Percentiles rank a stretch among this genome's conserved stretches.
Evolutionary conservation across 2,329 filamentous ascomycete species (phyloP).

Genomic region (Fonsecaea monophora): DNA sequence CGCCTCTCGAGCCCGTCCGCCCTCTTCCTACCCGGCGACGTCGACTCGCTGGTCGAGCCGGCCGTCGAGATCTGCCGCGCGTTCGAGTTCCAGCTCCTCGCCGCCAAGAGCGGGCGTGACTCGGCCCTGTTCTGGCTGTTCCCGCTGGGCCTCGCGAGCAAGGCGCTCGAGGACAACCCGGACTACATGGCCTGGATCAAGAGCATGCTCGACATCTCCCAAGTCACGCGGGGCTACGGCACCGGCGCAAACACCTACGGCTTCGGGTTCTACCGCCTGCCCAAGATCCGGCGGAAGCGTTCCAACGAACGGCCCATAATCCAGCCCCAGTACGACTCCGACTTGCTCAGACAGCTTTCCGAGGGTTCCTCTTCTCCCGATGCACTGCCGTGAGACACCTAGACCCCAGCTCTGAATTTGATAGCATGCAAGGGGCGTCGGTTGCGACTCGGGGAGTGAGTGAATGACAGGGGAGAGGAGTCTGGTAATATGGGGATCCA

Average conservation of each 20-base stretch:
- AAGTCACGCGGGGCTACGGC: conserved; percentile 28
- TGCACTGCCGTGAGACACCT: not conserved
- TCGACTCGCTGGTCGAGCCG: conserved; percentile 24
- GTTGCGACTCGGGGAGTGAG: too few species aligned
- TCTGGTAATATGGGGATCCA: too few species aligned
- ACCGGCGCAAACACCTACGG: conserved; percentile 24
- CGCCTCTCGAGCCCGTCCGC: not conserved
- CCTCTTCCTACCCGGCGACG: conserved; percentile 26
- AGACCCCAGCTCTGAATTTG: not conserved
- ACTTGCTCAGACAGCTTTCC: conserved; percentile 16
- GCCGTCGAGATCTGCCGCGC: conserved; percentile 33
- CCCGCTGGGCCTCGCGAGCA: conserved; percentile 29
- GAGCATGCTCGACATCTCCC: conserved; percentile 28
- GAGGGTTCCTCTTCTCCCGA: conserved; percentile 18
- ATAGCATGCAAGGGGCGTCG: too few species aligned
- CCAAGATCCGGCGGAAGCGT: conserved; percentile 23
- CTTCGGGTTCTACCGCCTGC: conserved; percentile 31
- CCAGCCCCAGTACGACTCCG: conserved; percentile 21
- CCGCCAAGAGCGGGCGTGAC: conserved; percentile 16
- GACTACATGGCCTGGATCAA: conserved; percentile 31
- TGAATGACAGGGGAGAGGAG: too few species aligned
- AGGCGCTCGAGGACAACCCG: conserved; percentile 25
- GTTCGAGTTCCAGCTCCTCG: conserved; percentile 32
- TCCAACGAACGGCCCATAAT: conserved; percentile 10
- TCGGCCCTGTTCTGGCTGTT: conserved; percentile 34